Base-by-base conservation (phyloP, 75 land plant species). In the Selaginella tamariscina region DNA sequence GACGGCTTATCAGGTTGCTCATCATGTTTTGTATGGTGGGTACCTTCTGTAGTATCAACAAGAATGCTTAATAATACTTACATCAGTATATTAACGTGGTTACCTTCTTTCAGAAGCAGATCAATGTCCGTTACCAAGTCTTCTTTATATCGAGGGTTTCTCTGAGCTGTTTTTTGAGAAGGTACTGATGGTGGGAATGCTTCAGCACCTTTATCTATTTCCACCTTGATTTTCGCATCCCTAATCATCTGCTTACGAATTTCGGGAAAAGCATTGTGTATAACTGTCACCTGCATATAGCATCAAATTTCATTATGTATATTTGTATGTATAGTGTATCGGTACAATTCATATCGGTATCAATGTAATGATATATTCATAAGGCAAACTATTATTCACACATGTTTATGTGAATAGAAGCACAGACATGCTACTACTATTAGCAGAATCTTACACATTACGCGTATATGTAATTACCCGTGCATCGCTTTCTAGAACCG, bases 161-260 rank as follows among this genome's bases (percentile, higher is more conserved):
- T n/a, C 5, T 15, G 49, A 39, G 49, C 5, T 39, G 5, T 39
- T 39, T 15, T 39, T 39, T 39, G 49, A 5, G 15, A 39, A 39
- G 49, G 49, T 15, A 15, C 11, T 39, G 49, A 39, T 39, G 49
- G 49, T 39, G 49, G 15, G 15, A 15, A 5, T 39, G 15, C 15
- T 39, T 15, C 11, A 39, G 15, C 11, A 5, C 15, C 49, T 15
- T 39, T 39, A 39, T 39, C 49, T 15, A 39, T n/a, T n/a, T n/a
- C n/a, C n/a, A n/a, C 15, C 15, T 39, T 39, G 49, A 5, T 15
- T 39, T 39, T 39, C 11, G 49, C 49, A 39, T 39, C 49, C 11
- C 49, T 75, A 65, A 78, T 80, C 89, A 95, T 86, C 73, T 86
- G 87, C 75, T 81, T 87, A 1, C 79, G 84, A 70, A 95, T 82